Percentiles rank a stretch among this genome's conserved stretches.
Conservation (phyloP, 108 stramenopile species). For the Cyclotella choctawhatcheeana region DNA sequence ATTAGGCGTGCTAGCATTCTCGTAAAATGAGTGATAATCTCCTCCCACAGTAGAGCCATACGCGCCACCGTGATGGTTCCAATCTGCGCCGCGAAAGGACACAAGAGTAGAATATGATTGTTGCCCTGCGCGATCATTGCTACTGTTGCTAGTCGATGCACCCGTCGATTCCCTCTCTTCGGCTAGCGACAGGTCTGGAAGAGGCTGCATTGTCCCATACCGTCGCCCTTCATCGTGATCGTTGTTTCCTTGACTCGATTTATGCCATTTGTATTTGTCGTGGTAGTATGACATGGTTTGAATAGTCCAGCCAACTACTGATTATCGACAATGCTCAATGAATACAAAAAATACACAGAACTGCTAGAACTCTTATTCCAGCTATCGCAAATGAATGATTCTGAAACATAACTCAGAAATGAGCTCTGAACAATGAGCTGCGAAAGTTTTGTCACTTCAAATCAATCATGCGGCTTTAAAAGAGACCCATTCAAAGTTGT, state of each 20-base stretch:
- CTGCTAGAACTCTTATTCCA: no score
- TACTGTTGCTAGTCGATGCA: neutral
- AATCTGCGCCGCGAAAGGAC: neutral
- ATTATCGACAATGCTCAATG: no score
- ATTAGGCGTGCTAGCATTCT: neutral
- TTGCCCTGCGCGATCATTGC: slow-evolving; percentile 1
- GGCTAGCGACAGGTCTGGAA: no score
- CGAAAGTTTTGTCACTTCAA: neutral
- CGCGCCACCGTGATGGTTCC: neutral
- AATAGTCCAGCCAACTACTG: neutral
- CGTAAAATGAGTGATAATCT: neutral
- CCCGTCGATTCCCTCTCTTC: no score
- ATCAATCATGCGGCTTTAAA: neutral
- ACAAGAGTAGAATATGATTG: neutral
- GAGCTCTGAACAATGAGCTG: no score
- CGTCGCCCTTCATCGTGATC: neutral
- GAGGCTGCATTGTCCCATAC: no score
- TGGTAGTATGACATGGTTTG: neutral
- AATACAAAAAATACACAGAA: no score
- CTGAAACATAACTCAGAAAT: no score
- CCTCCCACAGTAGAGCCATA: no score
- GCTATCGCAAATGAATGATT: no score
- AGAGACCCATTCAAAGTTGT: no score
- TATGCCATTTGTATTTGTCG: slow-evolving; percentile 1
- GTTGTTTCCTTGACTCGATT: neutral